Conservation (phyloP, 2,329 filamentous ascomycete species). For the Geosmithia morbida region DNA sequence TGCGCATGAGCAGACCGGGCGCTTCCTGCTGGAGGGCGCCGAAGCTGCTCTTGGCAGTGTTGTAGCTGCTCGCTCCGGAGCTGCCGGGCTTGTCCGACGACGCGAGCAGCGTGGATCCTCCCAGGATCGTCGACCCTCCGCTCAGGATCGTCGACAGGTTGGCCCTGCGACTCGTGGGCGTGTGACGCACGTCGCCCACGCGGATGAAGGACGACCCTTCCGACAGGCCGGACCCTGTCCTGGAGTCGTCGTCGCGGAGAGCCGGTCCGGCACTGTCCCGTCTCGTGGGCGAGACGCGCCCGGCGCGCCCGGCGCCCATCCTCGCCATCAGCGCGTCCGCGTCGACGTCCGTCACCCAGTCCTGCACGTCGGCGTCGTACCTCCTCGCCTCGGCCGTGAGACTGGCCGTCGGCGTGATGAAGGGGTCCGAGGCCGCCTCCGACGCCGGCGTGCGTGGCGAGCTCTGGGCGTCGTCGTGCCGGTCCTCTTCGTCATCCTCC, state of each 20-base stretch:
- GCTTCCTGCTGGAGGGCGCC: constrained; percentile 37
- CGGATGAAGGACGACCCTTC: constrained; percentile 23
- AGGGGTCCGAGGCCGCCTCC: constrained; percentile 30
- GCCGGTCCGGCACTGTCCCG: constrained; percentile 17
- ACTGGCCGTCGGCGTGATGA: constrained; percentile 19
- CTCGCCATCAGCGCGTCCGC: constrained; percentile 35
- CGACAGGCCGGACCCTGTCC: constrained; percentile 42
- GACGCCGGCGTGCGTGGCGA: constrained; percentile 18
- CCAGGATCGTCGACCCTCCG: constrained; percentile 11
- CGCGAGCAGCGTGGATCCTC: constrained; percentile 10
- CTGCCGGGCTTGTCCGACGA: constrained; percentile 20
- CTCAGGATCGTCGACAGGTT: too few species aligned
- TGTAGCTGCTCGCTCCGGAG: constrained; percentile 26
- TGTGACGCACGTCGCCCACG: neutral
- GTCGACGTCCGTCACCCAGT: constrained; percentile 43
- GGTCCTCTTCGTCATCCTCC: constrained; percentile 41
- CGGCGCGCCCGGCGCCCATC: constrained; percentile 18
- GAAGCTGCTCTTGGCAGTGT: constrained; percentile 39
- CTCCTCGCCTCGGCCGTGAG: constrained; percentile 7
- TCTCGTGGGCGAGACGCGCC: constrained; percentile 22
- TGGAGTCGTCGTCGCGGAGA: constrained; percentile 28
- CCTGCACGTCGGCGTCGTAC: constrained; percentile 37
- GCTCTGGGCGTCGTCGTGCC: constrained; percentile 9
- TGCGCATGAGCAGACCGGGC: constrained; percentile 27
- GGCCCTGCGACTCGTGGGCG: neutral